Evolutionary conservation across 805 yeast genomes (phyloP).

Genomic region (Pichia manshurica): DNA sequence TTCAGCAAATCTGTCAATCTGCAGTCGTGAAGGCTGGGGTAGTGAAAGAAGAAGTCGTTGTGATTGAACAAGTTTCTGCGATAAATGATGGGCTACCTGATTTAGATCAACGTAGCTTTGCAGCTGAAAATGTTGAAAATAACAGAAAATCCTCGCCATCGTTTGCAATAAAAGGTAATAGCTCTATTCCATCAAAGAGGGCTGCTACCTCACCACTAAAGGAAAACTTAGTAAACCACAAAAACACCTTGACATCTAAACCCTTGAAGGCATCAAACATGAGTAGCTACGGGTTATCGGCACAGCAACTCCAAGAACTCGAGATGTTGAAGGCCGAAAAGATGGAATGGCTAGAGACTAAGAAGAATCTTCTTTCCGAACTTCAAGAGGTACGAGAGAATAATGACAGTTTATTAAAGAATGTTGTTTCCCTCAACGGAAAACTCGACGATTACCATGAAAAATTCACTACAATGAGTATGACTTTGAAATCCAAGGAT

Average conservation of each 20-base stretch:
- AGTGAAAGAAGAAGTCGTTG: neutral
- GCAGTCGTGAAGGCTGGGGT: slow-evolving; percentile 40
- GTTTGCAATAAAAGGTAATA: neutral
- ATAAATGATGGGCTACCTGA: neutral
- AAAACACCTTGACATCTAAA: slow-evolving; percentile 26
- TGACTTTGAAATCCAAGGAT: slow-evolving; percentile 60
- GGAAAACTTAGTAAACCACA: slow-evolving; percentile 15
- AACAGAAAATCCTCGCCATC: neutral
- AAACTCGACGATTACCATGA: slow-evolving; percentile 40
- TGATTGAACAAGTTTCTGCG: neutral
- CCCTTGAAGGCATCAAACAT: slow-evolving; percentile 20
- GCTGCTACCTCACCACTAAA: slow-evolving; percentile 68
- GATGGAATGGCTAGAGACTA: slow-evolving; percentile 38
- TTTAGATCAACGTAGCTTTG: neutral
- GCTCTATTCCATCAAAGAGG: slow-evolving; percentile 55
- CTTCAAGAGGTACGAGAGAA: slow-evolving; percentile 27
- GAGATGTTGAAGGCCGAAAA: slow-evolving; percentile 50
- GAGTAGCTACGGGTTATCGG: slow-evolving; percentile 6
- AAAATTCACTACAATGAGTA: slow-evolving; percentile 44
- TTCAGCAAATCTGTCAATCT: slow-evolving; percentile 49
- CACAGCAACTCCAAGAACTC: slow-evolving; percentile 40
- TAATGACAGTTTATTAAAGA: slow-evolving; percentile 29
- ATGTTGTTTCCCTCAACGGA: slow-evolving; percentile 30
- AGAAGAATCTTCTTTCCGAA: slow-evolving; percentile 26
- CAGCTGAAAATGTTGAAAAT: neutral